These are phyloP conservation scores for Anastatica hierochuntica DNA, from an alignment of 345 rosid species.

Conservation along the genomic window DNA sequence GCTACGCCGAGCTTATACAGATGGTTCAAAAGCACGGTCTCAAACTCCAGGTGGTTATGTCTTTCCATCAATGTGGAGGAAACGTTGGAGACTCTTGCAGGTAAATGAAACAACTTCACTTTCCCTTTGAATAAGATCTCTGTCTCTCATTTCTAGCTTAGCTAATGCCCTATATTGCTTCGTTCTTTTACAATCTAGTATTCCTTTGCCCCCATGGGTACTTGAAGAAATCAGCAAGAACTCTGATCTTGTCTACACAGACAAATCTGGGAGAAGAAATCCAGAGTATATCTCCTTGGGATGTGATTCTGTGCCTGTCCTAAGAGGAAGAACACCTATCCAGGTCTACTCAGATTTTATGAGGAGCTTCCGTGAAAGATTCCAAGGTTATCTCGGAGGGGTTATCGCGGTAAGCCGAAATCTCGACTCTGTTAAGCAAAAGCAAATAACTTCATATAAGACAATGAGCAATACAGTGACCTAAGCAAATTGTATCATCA, in stretches of 20 bases:
- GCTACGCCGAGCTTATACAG: conserved; percentile 75
- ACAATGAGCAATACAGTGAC: neutral
- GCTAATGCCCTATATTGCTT: conserved; percentile 16
- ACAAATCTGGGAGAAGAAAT: conserved; percentile 82
- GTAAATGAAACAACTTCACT: conserved; percentile 31
- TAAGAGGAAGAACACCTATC: conserved; percentile 87
- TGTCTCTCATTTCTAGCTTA: conserved; percentile 6
- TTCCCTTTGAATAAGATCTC: neutral
- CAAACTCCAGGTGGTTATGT: conserved; percentile 90
- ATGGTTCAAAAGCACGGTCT: conserved; percentile 82
- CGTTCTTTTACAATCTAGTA: conserved; percentile 32
- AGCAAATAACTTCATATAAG: conserved; percentile 1
- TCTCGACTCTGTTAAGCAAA: neutral
- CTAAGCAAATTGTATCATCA: conserved; percentile 2
- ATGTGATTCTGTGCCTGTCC: conserved; percentile 67
- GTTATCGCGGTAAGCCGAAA: conserved; percentile 61
- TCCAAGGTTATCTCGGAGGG: conserved; percentile 53
- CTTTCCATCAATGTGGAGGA: conserved; percentile 99
- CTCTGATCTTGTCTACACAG: conserved; percentile 88
- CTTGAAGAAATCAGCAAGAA: conserved; percentile 86
- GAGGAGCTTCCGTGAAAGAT: conserved; percentile 84
- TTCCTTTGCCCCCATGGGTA: conserved; percentile 95
- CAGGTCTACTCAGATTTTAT: conserved; percentile 88
- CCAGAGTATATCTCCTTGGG: conserved; percentile 91
- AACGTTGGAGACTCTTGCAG: conserved; percentile 99